These are phyloP conservation scores for Aspergillus aculeatus DNA, from an alignment of 2,329 filamentous ascomycete genomes.

Conservation along the genomic window DNA sequence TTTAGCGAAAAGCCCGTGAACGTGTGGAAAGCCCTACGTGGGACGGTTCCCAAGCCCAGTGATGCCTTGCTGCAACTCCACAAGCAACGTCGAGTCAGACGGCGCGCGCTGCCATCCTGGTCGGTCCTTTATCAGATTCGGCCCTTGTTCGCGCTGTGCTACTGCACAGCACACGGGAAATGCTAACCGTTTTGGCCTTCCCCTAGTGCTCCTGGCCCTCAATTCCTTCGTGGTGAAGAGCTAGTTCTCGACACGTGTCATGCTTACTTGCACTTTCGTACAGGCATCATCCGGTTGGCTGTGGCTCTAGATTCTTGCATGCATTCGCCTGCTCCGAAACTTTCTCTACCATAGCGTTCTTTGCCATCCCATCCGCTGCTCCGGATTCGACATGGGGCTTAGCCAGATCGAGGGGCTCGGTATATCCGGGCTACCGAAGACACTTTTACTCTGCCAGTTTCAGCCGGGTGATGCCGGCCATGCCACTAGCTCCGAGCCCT, in stretches of 20 bases:
- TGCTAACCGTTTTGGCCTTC: neutral
- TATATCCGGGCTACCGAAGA: neutral
- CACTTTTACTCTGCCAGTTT: neutral
- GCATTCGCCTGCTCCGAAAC: neutral
- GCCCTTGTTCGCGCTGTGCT: conserved; percentile 1
- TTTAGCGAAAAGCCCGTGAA: neutral
- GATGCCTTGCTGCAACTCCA: conserved; percentile 2
- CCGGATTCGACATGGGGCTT: neutral
- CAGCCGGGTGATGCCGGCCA: neutral
- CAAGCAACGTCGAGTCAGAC: neutral
- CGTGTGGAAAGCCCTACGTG: conserved; percentile 4
- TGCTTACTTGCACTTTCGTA: neutral
- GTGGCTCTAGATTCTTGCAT: neutral
- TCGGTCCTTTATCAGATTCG: conserved; percentile 5
- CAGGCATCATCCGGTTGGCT: neutral
- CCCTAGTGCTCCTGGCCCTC: neutral
- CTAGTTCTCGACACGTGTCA: conserved; percentile 8
- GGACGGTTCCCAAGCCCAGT: conserved; percentile 2
- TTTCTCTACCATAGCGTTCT: neutral
- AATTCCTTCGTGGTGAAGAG: neutral
- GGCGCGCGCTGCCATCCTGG: neutral
- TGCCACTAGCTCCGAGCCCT: neutral
- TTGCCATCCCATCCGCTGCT: neutral
- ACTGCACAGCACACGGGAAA: neutral
- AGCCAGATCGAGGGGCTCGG: neutral